A percentile compares a stretch with the other conserved stretches of the same genome.
phyloP scores from a whole-genome alignment of 1,284 basidiomycete genomes.

The Leccinum subatratum region DNA sequence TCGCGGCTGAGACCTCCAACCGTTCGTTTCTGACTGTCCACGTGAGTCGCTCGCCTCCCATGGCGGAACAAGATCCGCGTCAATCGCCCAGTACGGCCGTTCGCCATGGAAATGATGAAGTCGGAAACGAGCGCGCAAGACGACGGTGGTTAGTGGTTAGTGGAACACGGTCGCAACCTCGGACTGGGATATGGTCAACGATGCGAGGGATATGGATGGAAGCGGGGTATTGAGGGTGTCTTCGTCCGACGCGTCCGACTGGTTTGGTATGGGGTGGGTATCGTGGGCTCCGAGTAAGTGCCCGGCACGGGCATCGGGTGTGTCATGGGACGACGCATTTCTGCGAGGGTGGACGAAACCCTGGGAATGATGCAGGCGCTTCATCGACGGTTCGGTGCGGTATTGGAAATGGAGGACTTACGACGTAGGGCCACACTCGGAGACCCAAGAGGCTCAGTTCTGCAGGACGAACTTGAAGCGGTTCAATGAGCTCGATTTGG shows the following conservation, averaged over 20 bases:
- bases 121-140: constrained; percentile 45
- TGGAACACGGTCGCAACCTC: constrained; percentile 72
- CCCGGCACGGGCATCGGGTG: background rate
- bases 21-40: constrained; percentile 28
- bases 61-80: constrained; percentile 53
- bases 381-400: background rate
- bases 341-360: constrained; percentile 50
- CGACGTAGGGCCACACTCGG: constrained; percentile 71
- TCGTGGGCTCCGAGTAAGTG: background rate
- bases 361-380: constrained; percentile 33
- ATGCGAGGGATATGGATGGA: constrained; percentile 54
- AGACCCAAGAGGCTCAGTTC: constrained; percentile 57
- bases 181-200: constrained; percentile 47
- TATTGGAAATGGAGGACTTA: constrained; percentile 36
- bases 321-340: background rate
- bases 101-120: constrained; percentile 52
- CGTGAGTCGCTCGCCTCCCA: constrained; percentile 22
- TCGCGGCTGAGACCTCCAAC: constrained; percentile 67
- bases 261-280: background rate
- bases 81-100: constrained; percentile 62
- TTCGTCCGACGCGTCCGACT: background rate
- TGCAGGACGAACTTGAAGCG: constrained; percentile 48
- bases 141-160: constrained; percentile 53
- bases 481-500: constrained; percentile 62
- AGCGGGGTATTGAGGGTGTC: constrained; percentile 42